Evolutionary conservation across 2,329 filamentous ascomycete genomes (phyloP).

Genomic region (Graphium sp.): DNA sequence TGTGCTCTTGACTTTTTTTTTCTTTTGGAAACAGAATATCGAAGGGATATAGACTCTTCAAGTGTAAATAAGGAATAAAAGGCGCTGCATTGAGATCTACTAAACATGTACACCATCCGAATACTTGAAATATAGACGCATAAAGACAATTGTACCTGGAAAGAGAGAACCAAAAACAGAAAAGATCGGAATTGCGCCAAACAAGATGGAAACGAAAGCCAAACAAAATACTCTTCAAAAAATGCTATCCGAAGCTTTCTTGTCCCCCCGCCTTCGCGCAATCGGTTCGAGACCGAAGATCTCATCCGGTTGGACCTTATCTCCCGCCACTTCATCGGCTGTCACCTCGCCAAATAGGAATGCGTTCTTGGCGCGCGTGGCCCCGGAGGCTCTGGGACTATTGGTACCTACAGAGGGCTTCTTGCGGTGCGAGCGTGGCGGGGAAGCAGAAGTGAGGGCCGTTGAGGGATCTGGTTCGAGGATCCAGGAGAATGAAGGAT

Average conservation of each 20-base stretch:
- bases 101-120: too few species aligned
- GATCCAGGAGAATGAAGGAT: slow-evolving; percentile 71
- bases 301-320: slow-evolving; percentile 22
- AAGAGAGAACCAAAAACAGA: too few species aligned
- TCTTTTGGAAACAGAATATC: too few species aligned
- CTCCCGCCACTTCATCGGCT: neutral
- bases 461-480: slow-evolving; percentile 35
- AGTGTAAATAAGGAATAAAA: too few species aligned
- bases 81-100: too few species aligned
- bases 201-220: too few species aligned
- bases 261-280: neutral
- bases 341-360: slow-evolving; percentile 40
- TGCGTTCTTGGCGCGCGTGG: slow-evolving; percentile 29
- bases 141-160: too few species aligned
- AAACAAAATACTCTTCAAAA: neutral
- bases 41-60: too few species aligned
- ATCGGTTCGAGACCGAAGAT: slow-evolving; percentile 40
- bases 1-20: too few species aligned
- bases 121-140: too few species aligned
- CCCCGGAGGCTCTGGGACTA: slow-evolving; percentile 7
- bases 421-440: slow-evolving; percentile 10
- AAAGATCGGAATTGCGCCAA: too few species aligned
- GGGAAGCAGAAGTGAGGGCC: slow-evolving; percentile 9
- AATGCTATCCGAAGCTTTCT: neutral
- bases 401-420: neutral